A percentile compares a stretch with the other conserved stretches of the same genome.
Evolutionary conservation across 2,329 filamentous ascomycete genomes (phyloP).

Genomic region (Stachybotrys echinatus): DNA sequence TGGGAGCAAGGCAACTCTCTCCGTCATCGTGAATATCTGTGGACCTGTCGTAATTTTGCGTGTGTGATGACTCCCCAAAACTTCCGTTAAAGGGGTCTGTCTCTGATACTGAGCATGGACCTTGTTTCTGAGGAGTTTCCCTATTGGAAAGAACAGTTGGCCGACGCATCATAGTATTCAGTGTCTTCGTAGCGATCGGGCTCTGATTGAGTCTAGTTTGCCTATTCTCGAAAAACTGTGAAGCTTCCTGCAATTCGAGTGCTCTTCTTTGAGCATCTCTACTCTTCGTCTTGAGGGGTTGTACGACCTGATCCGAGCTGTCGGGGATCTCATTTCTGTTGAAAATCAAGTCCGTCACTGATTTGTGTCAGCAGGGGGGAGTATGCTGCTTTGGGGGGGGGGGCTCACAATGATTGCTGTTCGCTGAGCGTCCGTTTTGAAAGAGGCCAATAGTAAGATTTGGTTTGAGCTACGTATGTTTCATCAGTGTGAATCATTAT

Average conservation of each 20-base stretch:
- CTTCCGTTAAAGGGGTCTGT: no score
- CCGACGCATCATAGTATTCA: neutral
- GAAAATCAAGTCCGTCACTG: conserved; percentile 49
- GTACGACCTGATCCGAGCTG: neutral
- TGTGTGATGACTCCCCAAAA: no score
- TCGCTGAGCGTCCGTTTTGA: conserved; percentile 22
- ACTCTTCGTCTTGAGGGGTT: neutral
- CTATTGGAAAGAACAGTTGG: no score
- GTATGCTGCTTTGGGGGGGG: neutral
- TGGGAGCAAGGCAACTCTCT: neutral
- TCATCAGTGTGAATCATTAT: neutral
- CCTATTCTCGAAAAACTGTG: neutral
- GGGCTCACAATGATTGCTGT: conserved; percentile 11
- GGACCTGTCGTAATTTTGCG: no score
- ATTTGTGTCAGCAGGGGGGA: conserved; percentile 7
- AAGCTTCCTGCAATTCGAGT: neutral
- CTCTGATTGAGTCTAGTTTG: neutral
- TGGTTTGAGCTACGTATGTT: conserved; percentile 23
- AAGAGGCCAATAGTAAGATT: conserved; percentile 26
- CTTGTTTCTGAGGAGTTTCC: no score
- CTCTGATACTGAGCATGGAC: no score
- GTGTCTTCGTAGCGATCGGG: neutral
- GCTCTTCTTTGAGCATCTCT: neutral
- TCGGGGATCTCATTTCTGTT: conserved; percentile 43
- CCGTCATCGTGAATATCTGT: neutral